Base-by-base conservation (phyloP, 495 filamentous ascomycete genomes). In the Podospora australis region DNA sequence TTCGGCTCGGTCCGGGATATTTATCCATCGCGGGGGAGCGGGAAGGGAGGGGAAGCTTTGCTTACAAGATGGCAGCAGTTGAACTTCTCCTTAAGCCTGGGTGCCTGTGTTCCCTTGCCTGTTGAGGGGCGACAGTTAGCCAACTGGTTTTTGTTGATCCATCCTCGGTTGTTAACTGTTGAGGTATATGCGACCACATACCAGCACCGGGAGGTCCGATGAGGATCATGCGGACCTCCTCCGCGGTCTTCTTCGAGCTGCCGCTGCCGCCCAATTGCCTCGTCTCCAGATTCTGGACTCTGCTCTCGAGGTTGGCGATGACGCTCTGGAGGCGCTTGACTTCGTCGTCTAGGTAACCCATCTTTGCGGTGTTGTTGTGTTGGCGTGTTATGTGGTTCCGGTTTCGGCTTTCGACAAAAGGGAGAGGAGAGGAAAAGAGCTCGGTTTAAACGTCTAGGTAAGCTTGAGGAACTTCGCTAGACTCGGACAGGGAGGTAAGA, bases 71-170 rank as follows among this genome's bases (percentile, higher is more conserved):
- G 92, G 70, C 92, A 99, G 70, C 85, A 86, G 60, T 84, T 87
- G 77, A 86, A 99, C 77, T 86, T 94, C 55, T 97, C 92, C 77
- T 95, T 95, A 68, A 99, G 90, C 72, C 83, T 89, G 43, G 92
- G 92, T 22, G 94, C 94, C 67, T 99, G 92, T 39, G 92, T 99
- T 69, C 92, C 92, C 82, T 99, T 99, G 75, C 92, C 92, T 98
- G 59, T 54, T 60, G 50, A 43, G 44, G 44, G 46, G 40, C 40
- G 23, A 36, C 29, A 42, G 42, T 50, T 43, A 52, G 58, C 39
- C 25, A n/a, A 16, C 22, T 41, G 20, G 10, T 44, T 29, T 21
- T 22, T 17, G 28, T 5, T 16, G n/a, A 20, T 17, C 20, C 38
- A 17, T 23, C 28, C 23, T 39, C 4, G 11, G 26, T 30, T 30